phyloP scores from a whole-genome alignment of 2,329 filamentous ascomycete genomes.

The Neopestalotiopsis rosae region DNA sequence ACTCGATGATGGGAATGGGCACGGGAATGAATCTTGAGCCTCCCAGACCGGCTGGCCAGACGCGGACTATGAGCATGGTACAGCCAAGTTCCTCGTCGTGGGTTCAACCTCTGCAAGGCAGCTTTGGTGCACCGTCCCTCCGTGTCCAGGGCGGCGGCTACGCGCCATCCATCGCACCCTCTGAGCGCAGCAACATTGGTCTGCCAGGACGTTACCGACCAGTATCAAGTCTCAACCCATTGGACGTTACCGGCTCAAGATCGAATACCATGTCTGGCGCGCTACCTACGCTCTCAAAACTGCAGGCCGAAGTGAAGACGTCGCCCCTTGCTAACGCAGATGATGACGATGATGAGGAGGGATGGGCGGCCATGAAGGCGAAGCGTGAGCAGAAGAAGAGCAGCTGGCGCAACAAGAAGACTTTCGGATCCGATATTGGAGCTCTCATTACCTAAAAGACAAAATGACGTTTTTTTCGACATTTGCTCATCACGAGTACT shows the following conservation, averaged over 20 bases:
- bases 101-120: conserved; percentile 50
- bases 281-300: conserved; percentile 43
- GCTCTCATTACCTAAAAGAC: conserved; percentile 49
- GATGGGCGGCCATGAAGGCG: conserved; percentile 73
- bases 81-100: conserved; percentile 69
- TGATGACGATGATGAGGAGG: conserved; percentile 70
- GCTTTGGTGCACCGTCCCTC: conserved; percentile 55
- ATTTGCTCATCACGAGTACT: neutral
- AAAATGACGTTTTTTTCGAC: neutral
- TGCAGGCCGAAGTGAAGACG: conserved; percentile 44
- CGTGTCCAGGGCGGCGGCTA: conserved; percentile 65
- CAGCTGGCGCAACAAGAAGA: conserved; percentile 69
- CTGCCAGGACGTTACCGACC: conserved; percentile 89
- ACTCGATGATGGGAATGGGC: conserved; percentile 41
- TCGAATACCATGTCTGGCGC: conserved; percentile 51
- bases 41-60: conserved; percentile 51
- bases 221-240: conserved; percentile 69
- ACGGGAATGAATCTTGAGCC: conserved; percentile 51
- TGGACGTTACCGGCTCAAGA: conserved; percentile 37
- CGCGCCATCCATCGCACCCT: conserved; percentile 90
- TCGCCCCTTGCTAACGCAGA: conserved; percentile 46
- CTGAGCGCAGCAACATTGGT: conserved; percentile 92
- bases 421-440: conserved; percentile 51
- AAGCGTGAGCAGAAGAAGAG: conserved; percentile 72
- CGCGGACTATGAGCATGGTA: conserved; percentile 84